These are phyloP conservation scores for Larix sibirica DNA, from an alignment of 83 land plant species.

Conservation along the genomic window DNA sequence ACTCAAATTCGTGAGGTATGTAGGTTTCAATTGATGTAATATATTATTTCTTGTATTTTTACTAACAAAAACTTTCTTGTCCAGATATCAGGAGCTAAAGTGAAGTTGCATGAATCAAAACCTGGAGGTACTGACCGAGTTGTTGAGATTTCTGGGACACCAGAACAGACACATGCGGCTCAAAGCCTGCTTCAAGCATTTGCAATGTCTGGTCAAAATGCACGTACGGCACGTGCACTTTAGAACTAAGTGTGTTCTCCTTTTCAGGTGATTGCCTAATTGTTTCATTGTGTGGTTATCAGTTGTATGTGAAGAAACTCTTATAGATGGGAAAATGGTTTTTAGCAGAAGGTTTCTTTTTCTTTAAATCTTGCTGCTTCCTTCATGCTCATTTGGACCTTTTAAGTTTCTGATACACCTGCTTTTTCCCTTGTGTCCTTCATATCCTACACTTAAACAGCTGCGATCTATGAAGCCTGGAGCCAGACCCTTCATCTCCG, in stretches of 20 bases:
- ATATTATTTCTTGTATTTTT: no score
- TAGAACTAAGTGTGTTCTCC: neutral
- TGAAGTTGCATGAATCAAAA: constrained; percentile 70
- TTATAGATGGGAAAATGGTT: no score
- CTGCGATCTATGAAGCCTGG: constrained; percentile 67
- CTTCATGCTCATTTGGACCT: neutral
- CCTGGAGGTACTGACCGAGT: constrained; percentile 70
- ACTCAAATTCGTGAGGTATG: constrained; percentile 32
- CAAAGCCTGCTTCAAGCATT: constrained; percentile 88
- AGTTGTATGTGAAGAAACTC: no score
- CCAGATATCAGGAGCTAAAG: constrained; percentile 84
- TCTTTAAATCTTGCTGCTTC: neutral
- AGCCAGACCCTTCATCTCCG: constrained; percentile 52
- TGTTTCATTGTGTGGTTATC: neutral
- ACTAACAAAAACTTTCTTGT: neutral
- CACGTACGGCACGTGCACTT: neutral
- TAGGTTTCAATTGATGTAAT: no score
- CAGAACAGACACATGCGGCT: constrained; percentile 85
- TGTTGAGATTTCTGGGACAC: constrained; percentile 78
- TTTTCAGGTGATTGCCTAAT: neutral
- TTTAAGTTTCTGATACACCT: constrained; percentile 34
- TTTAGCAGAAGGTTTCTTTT: neutral
- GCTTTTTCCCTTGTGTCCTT: constrained; percentile 41
- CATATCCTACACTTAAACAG: constrained; percentile 52
- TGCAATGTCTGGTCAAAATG: constrained; percentile 52